Evolutionary conservation across 805 yeast species (phyloP).

Genomic region (Ogataea degrootiae): DNA sequence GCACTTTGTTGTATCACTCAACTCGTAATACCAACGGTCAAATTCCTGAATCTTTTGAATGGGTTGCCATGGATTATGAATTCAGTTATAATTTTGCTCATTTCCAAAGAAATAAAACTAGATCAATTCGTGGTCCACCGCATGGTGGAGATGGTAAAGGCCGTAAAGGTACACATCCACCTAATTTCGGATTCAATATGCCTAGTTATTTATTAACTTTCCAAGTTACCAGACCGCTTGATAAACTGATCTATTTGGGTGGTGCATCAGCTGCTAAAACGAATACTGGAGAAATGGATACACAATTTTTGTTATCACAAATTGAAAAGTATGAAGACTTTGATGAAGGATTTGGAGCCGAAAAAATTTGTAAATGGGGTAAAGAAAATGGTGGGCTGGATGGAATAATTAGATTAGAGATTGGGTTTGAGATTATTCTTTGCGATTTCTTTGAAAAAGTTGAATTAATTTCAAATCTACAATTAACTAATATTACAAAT

Average conservation of each 20-base stretch:
- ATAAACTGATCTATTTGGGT: conserved; percentile 48
- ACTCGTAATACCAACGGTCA: conserved; percentile 30
- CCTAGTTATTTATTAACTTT: conserved; percentile 37
- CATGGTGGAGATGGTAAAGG: conserved; percentile 8
- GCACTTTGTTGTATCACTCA: conserved; percentile 54
- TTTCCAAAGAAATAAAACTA: conserved; percentile 14
- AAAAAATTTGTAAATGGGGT: conserved; percentile 53
- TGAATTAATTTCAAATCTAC: conserved; percentile 41
- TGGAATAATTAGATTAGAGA: conserved; percentile 54
- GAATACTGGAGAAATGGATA: conserved; percentile 56
- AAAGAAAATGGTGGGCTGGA: conserved; percentile 43
- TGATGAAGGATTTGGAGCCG: conserved; percentile 44
- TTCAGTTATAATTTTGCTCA: conserved; percentile 48
- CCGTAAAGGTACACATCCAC: conserved; percentile 1
- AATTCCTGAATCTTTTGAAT: conserved; percentile 47
- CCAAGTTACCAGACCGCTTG: conserved; percentile 41
- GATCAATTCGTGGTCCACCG: conserved; percentile 2
- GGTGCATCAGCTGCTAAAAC: conserved; percentile 69
- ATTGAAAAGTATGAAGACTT: conserved; percentile 25
- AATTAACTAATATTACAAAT: conserved; percentile 34
- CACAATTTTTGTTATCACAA: conserved; percentile 41
- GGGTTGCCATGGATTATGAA: conserved; percentile 64
- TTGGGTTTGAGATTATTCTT: conserved; percentile 57
- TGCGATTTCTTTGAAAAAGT: conserved; percentile 54
- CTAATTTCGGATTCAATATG: neutral